Conservation (phyloP, 345 rosid genomes). For the Populus ilicifolia region DNA sequence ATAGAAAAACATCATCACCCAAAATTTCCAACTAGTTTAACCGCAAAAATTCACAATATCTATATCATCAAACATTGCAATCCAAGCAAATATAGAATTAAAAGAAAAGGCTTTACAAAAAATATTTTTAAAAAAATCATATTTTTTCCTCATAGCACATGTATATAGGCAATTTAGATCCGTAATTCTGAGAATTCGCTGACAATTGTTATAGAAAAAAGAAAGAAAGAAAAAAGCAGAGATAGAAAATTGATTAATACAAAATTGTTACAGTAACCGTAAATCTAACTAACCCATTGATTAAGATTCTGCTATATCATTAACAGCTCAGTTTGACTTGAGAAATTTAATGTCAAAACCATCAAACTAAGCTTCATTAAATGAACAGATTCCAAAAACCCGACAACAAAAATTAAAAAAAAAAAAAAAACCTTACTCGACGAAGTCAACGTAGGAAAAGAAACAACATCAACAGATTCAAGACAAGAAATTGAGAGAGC, state of each 20-base stretch:
- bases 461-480: too few species aligned
- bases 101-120: too few species aligned
- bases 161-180: neutral
- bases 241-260: neutral
- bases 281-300: neutral
- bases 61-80: too few species aligned
- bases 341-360: neutral
- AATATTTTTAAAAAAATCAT: neutral
- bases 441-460: constrained; percentile 2
- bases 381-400: neutral
- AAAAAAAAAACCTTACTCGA: neutral
- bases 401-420: neutral
- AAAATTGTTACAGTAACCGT: neutral
- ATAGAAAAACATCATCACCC: neutral
- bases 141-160: neutral
- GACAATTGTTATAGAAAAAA: neutral
- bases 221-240: too few species aligned
- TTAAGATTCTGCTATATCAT: neutral
- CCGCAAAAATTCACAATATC: neutral
- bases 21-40: neutral
- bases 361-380: neutral
- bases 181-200: neutral
- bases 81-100: neutral
- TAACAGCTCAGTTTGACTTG: neutral
- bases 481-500: neutral